Percentiles rank a stretch among this genome's conserved stretches.
Evolutionary conservation across 768 basidiomycete genomes (phyloP).

Genomic region (Lenzites betulinus): DNA sequence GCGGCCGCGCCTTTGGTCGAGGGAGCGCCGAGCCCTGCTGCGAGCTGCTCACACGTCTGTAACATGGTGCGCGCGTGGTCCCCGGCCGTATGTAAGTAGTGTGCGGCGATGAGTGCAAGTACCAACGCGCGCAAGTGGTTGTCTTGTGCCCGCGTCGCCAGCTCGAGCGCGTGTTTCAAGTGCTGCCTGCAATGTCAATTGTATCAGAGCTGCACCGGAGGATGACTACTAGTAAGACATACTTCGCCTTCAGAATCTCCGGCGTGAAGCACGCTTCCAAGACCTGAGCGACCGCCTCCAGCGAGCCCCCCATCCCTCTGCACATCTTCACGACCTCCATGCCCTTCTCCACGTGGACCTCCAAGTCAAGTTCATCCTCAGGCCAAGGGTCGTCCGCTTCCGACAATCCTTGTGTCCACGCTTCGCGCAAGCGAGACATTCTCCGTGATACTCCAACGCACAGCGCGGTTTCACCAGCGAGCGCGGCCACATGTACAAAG

Average conservation of each 20-base stretch:
- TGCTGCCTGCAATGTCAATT: conserved; percentile 45
- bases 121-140: conserved; percentile 75
- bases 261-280: conserved; percentile 49
- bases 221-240: conserved; percentile 25
- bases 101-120: conserved; percentile 65
- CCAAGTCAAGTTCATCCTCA: conserved; percentile 30
- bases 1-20: conserved; percentile 21
- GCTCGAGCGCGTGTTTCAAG: conserved; percentile 58
- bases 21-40: conserved; percentile 66
- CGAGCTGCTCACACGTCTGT: conserved; percentile 66
- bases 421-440: conserved; percentile 23
- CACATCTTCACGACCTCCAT: conserved; percentile 46
- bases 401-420: conserved; percentile 15
- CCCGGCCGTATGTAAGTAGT: conserved; percentile 69
- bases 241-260: conserved; percentile 69
- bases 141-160: conserved; percentile 60
- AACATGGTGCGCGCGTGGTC: conserved; percentile 72
- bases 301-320: conserved; percentile 49
- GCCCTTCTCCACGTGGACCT: conserved; percentile 31
- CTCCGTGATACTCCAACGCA: conserved; percentile 45
- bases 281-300: conserved; percentile 56
- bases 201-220: not conserved
- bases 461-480: conserved; percentile 53
- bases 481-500: conserved; percentile 51
- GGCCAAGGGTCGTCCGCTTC: conserved; percentile 24